phyloP scores from a whole-genome alignment of 2,329 filamentous ascomycete genomes.

The Neospermospora avenae region DNA sequence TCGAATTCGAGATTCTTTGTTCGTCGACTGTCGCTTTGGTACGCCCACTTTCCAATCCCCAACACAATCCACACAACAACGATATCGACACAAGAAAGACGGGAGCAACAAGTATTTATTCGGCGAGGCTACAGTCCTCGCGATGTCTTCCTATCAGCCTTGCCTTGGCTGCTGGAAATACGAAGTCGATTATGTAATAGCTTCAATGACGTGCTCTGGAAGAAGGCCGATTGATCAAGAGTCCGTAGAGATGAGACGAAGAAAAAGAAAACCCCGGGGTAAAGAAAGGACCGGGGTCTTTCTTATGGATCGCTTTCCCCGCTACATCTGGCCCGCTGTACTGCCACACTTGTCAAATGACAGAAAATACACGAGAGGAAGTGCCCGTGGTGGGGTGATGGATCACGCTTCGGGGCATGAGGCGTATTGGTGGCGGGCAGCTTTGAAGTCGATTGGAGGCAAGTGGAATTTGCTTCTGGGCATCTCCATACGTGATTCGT shows the following conservation, averaged over 20 bases:
- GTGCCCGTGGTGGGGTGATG: constrained; percentile 2
- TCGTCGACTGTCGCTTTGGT: background rate
- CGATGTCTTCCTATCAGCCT: background rate
- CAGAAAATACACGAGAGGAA: background rate
- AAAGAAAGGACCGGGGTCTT: constrained; percentile 1
- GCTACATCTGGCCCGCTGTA: background rate
- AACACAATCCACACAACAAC: background rate
- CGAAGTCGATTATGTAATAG: background rate
- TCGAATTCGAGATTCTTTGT: background rate
- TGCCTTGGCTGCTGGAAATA: background rate
- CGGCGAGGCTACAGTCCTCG: constrained; percentile 8
- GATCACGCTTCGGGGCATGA: background rate
- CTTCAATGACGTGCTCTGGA: constrained; percentile 16
- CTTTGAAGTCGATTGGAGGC: background rate
- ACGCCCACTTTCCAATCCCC: background rate
- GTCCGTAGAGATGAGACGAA: background rate
- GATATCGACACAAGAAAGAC: background rate
- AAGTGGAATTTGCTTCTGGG: background rate
- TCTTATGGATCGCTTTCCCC: background rate
- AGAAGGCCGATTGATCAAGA: constrained; percentile 1
- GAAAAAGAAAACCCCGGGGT: background rate
- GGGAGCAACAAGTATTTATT: background rate
- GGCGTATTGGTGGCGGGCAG: background rate
- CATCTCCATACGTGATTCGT: background rate
- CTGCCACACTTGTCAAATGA: constrained; percentile 1